phyloP scores from a whole-genome alignment of 345 rosid genomes.

The Conringia planisiliqua region DNA sequence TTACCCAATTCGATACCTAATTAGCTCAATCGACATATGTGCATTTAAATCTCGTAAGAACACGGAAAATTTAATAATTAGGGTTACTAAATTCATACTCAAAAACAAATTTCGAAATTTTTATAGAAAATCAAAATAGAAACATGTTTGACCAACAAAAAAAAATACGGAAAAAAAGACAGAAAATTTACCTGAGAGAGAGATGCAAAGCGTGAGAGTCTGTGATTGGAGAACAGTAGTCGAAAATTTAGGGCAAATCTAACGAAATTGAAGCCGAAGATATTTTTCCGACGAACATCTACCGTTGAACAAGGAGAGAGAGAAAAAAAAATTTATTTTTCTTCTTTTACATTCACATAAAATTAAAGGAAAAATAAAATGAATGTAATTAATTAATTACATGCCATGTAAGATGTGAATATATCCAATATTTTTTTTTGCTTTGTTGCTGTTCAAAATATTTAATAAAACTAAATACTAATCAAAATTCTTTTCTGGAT shows the following conservation, averaged over 20 bases:
- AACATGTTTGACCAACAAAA: conserved; percentile 7
- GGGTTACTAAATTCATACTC: conserved; percentile 18
- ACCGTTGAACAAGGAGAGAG: conserved; percentile 41
- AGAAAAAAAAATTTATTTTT: conserved; percentile 2
- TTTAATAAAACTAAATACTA: background rate
- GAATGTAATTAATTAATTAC: conserved; percentile 24
- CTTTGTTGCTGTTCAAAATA: background rate
- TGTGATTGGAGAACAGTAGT: conserved; percentile 1
- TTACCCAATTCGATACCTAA: conserved; percentile 18
- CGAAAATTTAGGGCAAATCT: conserved; percentile 16
- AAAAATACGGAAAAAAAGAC: background rate
- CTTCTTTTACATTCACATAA: conserved; percentile 23
- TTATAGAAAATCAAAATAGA: background rate
- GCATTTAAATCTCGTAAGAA: conserved; percentile 1
- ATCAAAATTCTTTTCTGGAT: background rate
- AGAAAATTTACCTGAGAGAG: background rate
- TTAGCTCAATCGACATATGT: background rate
- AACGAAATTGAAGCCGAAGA: conserved; percentile 37
- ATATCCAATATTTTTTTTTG: background rate
- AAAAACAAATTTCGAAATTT: background rate
- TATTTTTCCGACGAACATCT: conserved; percentile 46
- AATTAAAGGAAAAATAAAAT: conserved; percentile 15
- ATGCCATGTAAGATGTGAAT: conserved; percentile 4
- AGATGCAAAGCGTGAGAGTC: background rate
- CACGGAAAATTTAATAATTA: background rate